These are phyloP conservation scores for Diaporthe nobilis DNA, from an alignment of 2,329 filamentous ascomycete species.

Conservation along the genomic window DNA sequence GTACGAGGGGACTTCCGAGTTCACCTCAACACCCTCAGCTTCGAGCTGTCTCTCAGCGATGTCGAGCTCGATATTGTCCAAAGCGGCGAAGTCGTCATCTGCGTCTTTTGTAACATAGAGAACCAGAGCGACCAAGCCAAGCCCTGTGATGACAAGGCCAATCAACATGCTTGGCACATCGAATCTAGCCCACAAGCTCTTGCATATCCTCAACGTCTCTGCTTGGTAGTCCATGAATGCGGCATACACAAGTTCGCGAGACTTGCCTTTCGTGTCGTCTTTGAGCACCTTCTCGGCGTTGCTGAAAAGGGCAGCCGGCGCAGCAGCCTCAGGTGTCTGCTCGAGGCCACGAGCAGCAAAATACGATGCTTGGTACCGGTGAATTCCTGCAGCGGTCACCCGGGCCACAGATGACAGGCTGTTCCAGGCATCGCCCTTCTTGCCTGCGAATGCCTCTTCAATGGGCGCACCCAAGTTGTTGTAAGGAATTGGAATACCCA, in stretches of 20 bases:
- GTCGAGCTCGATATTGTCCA: slow-evolving; percentile 71
- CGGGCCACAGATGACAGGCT: slow-evolving; percentile 84
- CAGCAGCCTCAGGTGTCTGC: slow-evolving; percentile 68
- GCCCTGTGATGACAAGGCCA: slow-evolving; percentile 79
- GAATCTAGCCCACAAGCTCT: slow-evolving; percentile 91
- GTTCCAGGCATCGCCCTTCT: slow-evolving; percentile 77
- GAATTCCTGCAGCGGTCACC: slow-evolving; percentile 86
- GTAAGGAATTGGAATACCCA: slow-evolving; percentile 94
- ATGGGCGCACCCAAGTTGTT: slow-evolving; percentile 96
- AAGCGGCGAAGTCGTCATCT: slow-evolving; percentile 67
- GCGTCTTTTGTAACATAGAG: slow-evolving; percentile 77
- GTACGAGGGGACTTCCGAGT: slow-evolving; percentile 50
- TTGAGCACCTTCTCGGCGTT: slow-evolving; percentile 58
- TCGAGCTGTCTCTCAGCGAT: slow-evolving; percentile 72
- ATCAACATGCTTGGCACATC: slow-evolving; percentile 88
- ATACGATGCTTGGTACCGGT: slow-evolving; percentile 90
- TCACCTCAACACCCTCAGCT: slow-evolving; percentile 55
- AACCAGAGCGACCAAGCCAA: slow-evolving; percentile 77
- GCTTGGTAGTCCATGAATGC: slow-evolving; percentile 82
- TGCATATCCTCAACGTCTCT: slow-evolving; percentile 84
- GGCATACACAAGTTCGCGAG: slow-evolving; percentile 61
- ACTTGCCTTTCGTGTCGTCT: slow-evolving; percentile 52
- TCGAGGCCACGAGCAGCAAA: slow-evolving; percentile 79
- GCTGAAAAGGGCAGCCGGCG: slow-evolving; percentile 71
- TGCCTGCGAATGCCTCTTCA: slow-evolving; percentile 89